Evolutionary conservation across 495 filamentous ascomycete species (phyloP), one percentile per base, ranked within the genome.

Genomic region (Annulohypoxylon stygium): DNA sequence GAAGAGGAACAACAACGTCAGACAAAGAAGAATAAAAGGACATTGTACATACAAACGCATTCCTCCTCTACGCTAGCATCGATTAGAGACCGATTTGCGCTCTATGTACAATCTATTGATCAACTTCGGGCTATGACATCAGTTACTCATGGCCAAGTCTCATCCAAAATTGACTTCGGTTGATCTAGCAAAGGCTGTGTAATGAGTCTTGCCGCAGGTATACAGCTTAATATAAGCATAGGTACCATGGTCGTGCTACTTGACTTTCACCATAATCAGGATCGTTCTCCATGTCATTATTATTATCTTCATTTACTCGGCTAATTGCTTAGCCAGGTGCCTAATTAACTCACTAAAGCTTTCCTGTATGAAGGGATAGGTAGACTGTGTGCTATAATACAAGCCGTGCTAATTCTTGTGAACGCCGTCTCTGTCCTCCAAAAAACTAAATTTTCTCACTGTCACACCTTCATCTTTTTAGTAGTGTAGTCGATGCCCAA

Each of bases 21-120:
- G 36, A 62, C 18, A 50, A 30, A 59, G 39, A 37, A 20, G 14
- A 37, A 5, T 1, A 34, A 58, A 43, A 43, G 39, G 11, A 1
- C 4, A 43, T 51, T 70, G 69, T 73, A 63, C 64, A 73, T 47
- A 47, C 43, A 47, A 20, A 20, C 43, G 4, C 64, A 73, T 51
- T 18, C 25, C 59, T 62, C 43, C 25, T 25, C 34, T 41, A 45
- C 43, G 11, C 65, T 26, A 5, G 37, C 41, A 25, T 57, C 18
- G 10, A 2, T 2, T 12, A 53, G 34, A 68, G 45, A 33, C 11
- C 2, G 53, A 37, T n/a, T 20, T 16, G 30, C 9, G 39, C 23
- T 20, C 11, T 12, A 30, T 61, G 10, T 25, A 60, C 57, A n/a
- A 50, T 59, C 12, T n/a, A 37, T 54, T 37, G 25, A 37, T 67